Base-by-base conservation (phyloP, 2,329 filamentous ascomycete species). In the Penicillium janthinellum region DNA sequence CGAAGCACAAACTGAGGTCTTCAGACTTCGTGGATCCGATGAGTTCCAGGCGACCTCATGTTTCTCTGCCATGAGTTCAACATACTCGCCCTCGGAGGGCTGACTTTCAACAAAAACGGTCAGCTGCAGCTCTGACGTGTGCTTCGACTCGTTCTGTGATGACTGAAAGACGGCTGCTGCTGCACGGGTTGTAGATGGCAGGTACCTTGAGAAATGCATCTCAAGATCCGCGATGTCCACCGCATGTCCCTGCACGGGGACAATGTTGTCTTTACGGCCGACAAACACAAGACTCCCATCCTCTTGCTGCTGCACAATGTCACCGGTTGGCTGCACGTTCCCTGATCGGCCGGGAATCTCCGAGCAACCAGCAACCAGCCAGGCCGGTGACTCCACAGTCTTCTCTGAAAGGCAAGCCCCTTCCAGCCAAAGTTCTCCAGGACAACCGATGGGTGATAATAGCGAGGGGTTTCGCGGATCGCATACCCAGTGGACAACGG, bases 181-280 rank as follows among this genome's bases (percentile, higher is more conserved):
- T 15, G 71, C 73, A 44, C 68, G 70, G 39, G 66, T 64, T 3
- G 55, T 60, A 1, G 68, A 14, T 8, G 78, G 72, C 1, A 81
- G 71, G 20, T 77, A 67, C 37, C 60, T 72, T 10, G 59, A 28
- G n/a, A 79, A 67, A 59, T 78, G 74, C 5, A 60, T 60, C 58
- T 81, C 78, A 5, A 81, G 68, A 6, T 79, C 76, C 14, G 73
- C 68, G 20, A 77, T 69, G 55, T 79, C 73, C 12, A 79, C 71
- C 4, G 73, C 71, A 59, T 80, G 74, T 5, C 77, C 78, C 39
- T 79, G 71, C 10, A 72, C 64, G 0, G 71, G 67, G 2, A 73
- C 61, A 2, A 72, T 61, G 25, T 71, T 67, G 38, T 75, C 73
- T 58, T 75, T 76, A 37, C 71, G 69, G 14, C 74, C 74, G 44